Base-by-base conservation (phyloP, 192 early-diverging fungal genomes). In the Backusella tuberculispora region DNA sequence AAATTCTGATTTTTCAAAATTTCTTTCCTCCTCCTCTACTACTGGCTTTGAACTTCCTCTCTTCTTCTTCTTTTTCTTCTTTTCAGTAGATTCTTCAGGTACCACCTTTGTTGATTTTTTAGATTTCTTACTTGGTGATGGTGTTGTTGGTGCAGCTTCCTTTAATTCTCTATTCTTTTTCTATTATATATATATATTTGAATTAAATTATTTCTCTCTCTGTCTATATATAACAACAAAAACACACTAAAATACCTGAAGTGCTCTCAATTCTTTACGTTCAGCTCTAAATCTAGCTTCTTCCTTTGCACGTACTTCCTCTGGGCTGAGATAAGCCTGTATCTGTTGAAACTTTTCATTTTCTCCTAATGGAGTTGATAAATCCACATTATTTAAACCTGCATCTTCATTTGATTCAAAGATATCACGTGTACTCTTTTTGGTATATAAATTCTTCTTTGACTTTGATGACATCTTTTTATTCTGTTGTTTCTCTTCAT, bases 291-390 rank as follows among this genome's bases (percentile, higher is more conserved):
- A 72, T 42, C 80, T 83, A 21, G 79, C 81, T 24, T 87, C 85
- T 65, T 89, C 88, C 26, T 73, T 74, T 21, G 78, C 78, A 34
- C 87, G 84, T 0, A 83, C 67, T 69, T 89, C 86, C 46, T 89
- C 88, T 0, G 88, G 88, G 38, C 84, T 84, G 65, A 81, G 71
- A 66, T 89, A 89, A 9, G 85, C 80, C 45, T 83, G 74, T 5
- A 80, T 77, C 9, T 85, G 83, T n/a, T 86, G 88, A 41, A 89
- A 79, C 9, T 83, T 80, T 48, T 89, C 88, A 47, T 89, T 78
- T 43, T 83, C 79, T 17, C 84, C 84, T 13, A 89, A 76, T 29
- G 88, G 88, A 29, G 81, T 78, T 4, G 86, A 88, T 4, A 89
- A 68, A 76, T 89, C 88, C 0, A 89, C 84, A 43, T 66, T 73